phyloP scores from a whole-genome alignment of 139 green algal species.

The Chlamydomonas applanata region DNA sequence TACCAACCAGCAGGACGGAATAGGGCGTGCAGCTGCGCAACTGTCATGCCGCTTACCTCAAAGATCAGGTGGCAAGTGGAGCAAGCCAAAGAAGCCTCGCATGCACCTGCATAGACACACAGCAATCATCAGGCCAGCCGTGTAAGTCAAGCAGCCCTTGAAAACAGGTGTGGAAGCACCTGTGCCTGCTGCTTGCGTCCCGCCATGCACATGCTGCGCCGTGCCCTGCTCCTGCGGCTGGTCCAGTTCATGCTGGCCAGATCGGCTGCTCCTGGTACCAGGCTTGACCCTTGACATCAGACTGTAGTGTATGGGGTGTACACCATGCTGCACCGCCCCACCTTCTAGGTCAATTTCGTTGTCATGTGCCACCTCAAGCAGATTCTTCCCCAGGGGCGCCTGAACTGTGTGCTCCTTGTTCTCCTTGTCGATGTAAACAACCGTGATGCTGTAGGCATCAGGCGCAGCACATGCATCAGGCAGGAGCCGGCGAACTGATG shows the following conservation, averaged over 20 bases:
- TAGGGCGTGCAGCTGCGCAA: too few species aligned
- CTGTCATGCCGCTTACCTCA: conserved; percentile 53
- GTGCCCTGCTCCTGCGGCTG: too few species aligned
- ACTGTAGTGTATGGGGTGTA: too few species aligned
- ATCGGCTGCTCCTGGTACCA: too few species aligned
- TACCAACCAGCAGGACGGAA: too few species aligned
- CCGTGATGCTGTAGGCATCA: conserved; percentile 61
- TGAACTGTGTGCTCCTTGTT: conserved; percentile 70
- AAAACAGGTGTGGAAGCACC: too few species aligned
- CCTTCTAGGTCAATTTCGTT: conserved; percentile 99
- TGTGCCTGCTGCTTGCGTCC: too few species aligned
- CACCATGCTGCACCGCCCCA: conserved; percentile 23
- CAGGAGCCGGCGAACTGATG: background rate
- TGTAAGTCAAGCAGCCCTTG: background rate
- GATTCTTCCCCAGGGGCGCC: conserved; percentile 77
- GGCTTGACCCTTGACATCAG: too few species aligned
- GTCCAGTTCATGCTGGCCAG: too few species aligned
- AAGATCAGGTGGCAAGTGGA: conserved; percentile 98
- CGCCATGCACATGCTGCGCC: too few species aligned
- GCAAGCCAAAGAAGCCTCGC: conserved; percentile 95
- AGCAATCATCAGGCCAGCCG: background rate
- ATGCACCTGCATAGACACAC: conserved; percentile 74
- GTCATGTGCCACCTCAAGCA: conserved; percentile 91
- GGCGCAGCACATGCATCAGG: background rate
- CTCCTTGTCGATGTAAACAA: conserved; percentile 93